Evolutionary conservation across 345 rosid species (phyloP), one percentile per base, ranked within the genome.

Genomic region (Mercurialis annua): DNA sequence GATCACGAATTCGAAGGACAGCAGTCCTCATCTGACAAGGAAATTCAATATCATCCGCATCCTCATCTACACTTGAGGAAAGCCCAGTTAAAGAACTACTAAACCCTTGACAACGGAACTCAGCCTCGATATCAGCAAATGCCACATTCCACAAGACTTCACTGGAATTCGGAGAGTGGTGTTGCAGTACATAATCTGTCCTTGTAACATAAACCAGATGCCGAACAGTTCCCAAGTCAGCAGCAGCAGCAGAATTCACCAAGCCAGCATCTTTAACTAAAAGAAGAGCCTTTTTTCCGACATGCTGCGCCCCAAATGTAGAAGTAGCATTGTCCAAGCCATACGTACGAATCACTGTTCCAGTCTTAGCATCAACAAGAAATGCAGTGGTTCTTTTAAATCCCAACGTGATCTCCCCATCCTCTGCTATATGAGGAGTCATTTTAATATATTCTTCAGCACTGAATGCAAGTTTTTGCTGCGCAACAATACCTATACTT

Each of bases 41-140:
- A 42, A 64, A 47, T 55, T 54, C 68, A 42, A 18, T 46, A 21
- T 24, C 58, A 61, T 67, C 55, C 0, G 10, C 24, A 11, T 29
- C 71, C 1, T 27, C 30, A 50, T 38, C 47, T 16, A 50, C 65
- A 36, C 33, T 23, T 3, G 33, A 44, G 30, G 63, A 53, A 24
- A 61, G n/a, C 30, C 67, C 68, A 21, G 29, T 67, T 52, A 47
- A 50, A 55, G 68, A 30, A 64, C 34, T 58, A 38, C 27, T 33
- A 51, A 51, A 6, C 3, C 58, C 67, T 29, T 69, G 70, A 53
- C 78, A 69, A 11, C 65, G 74, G 36, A 69, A 65, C 34, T 65
- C 70, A 51, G 71, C 74, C 58, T 69, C 70, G 34, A 69, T 43
- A 20, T 76, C 72, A 70, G 83, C 68, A 63, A 72, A 63, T 59